Evolutionary conservation across 106 monocot genomes (phyloP).

Genomic region (Apostasia shenzhenica): DNA sequence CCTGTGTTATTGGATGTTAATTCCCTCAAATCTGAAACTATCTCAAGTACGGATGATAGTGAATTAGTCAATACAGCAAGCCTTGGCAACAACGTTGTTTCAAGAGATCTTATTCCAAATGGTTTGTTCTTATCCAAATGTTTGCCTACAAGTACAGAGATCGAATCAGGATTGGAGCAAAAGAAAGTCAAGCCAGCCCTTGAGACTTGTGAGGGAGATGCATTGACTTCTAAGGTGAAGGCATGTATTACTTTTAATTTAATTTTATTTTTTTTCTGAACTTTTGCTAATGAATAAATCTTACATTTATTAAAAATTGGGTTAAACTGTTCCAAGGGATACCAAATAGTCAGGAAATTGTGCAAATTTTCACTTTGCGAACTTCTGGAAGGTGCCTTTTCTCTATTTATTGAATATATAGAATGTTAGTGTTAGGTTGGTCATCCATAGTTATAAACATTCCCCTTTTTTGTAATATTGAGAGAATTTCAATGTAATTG

Average conservation of each 20-base stretch:
- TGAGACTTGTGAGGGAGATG: conserved; percentile 10
- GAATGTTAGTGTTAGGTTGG: background rate
- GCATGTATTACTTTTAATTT: background rate
- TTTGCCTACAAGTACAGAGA: conserved; percentile 3
- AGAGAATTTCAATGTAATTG: too few relatives aligned
- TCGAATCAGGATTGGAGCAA: background rate
- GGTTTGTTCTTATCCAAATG: background rate
- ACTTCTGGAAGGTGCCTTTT: background rate
- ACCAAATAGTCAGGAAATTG: background rate
- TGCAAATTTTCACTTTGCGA: background rate
- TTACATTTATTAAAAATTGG: background rate
- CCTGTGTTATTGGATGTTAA: background rate
- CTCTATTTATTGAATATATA: background rate
- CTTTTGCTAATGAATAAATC: background rate
- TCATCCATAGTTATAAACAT: background rate
- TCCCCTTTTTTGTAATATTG: background rate
- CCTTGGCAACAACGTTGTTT: background rate
- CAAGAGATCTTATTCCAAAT: background rate
- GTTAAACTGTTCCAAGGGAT: background rate
- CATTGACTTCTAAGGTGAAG: conserved; percentile 16
- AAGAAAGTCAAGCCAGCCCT: conserved; percentile 2
- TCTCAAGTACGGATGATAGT: background rate
- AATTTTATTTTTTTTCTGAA: background rate
- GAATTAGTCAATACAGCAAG: background rate
- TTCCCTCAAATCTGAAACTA: conserved; percentile 3